These are phyloP conservation scores for Pythium apleroticum DNA, from an alignment of 352 stramenopile species.

Conservation along the genomic window DNA sequence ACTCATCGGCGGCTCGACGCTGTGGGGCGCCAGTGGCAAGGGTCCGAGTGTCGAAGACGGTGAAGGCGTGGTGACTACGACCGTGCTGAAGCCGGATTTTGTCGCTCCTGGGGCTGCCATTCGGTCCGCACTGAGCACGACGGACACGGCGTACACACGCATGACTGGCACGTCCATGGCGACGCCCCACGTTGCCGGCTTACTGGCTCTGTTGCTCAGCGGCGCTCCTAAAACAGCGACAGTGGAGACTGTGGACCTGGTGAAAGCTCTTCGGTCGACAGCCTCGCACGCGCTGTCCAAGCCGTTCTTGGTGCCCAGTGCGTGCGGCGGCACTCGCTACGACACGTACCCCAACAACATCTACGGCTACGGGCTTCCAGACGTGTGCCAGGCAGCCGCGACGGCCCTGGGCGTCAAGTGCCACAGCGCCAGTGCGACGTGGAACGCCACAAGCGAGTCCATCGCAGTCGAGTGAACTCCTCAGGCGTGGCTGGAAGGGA, in stretches of 20 bases:
- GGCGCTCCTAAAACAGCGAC: conserved; percentile 16
- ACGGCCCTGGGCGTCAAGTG: conserved; percentile 40
- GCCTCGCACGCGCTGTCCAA: conserved; percentile 51
- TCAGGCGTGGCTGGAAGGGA: neutral
- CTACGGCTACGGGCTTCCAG: conserved; percentile 60
- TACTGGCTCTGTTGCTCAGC: conserved; percentile 60
- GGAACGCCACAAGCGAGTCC: neutral
- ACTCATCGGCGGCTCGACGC: conserved; percentile 50
- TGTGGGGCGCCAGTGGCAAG: conserved; percentile 75
- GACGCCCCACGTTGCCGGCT: conserved; percentile 62
- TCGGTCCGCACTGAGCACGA: conserved; percentile 58
- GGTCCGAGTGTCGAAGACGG: conserved; percentile 45
- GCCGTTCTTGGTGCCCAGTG: conserved; percentile 64
- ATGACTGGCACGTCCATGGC: conserved; percentile 80
- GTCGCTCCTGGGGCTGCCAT: conserved; percentile 69
- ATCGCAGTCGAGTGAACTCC: neutral
- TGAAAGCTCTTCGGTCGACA: conserved; percentile 39
- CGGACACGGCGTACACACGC: conserved; percentile 54
- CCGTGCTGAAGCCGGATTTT: conserved; percentile 71
- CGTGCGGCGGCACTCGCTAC: conserved; percentile 65
- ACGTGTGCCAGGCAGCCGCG: conserved; percentile 51
- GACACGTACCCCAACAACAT: conserved; percentile 76
- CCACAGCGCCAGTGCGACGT: neutral
- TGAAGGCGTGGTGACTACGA: conserved; percentile 4
- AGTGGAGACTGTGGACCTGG: conserved; percentile 28